Base-by-base conservation (phyloP, 345 rosid species). In the Citrus medica region DNA sequence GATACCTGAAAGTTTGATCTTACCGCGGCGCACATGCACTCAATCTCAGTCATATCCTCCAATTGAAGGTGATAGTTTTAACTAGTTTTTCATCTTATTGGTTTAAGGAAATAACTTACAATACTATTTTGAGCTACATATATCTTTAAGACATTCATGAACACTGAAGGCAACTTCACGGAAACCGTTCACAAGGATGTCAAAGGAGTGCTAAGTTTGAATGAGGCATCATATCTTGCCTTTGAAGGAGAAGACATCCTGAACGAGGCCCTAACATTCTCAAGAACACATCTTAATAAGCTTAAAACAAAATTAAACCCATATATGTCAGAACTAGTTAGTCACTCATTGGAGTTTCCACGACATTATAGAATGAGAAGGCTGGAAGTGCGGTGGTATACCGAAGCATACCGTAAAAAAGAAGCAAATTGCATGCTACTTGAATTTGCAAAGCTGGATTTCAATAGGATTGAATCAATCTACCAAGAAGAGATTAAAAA, bases 391-490 rank as follows among this genome's bases (percentile, higher is more conserved):
- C 81, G 88, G 2, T 79, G 87, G 83, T 70, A 53, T 61, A 84
- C 85, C 6, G 87, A 85, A 76, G 60, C 81, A 4, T 86, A 80
- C 46, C 6, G 25, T 6, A 7, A 66, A 33, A 78, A 40, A 27
- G 65, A 74, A 21, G 35, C 56, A 4, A 74, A 85, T 55, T 30
- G 3, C 1, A 8, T 0, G 17, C 59, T 87, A 12, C 84, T 90
- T 17, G 80, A 87, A 65, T 83, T 88, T 69, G 90, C 92, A 3
- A 79, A 56, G 72, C n/a, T 80, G 28, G 48, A 90, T 38, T 90
- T 88, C 82, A 87, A 86, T 75, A 51, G 76, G 76, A 74, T 79
- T 48, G 89, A 86, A 32, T 78, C 84, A 32, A 62, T 61, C 1
- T 87, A 77, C 71, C 84, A 73, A 73, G 55, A n/a, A 55, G 89